Conservation (phyloP, 2,329 filamentous ascomycete species). For the Corinectria fuckeliana region DNA sequence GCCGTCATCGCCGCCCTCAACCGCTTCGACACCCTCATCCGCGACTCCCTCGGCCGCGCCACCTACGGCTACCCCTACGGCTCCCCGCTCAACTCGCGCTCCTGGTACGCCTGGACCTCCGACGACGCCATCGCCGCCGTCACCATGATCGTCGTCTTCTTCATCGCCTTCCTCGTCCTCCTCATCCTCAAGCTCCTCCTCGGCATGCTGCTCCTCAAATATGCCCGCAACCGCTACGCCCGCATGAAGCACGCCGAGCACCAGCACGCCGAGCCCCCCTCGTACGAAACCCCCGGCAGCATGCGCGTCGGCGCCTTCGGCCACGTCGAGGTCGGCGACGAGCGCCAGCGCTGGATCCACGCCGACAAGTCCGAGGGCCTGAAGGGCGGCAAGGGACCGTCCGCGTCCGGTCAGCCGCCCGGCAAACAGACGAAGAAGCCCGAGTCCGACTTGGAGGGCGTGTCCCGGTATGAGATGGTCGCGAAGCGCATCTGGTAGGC, state of each 20-base stretch:
- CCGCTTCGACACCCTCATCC: conserved; percentile 77
- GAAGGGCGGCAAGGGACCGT: conserved; percentile 58
- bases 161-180: conserved; percentile 83
- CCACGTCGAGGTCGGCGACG: conserved; percentile 86
- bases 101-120: conserved; percentile 64
- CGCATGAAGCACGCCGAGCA: conserved; percentile 78
- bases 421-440: conserved; percentile 55
- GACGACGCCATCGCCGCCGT: conserved; percentile 77
- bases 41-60: conserved; percentile 76
- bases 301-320: conserved; percentile 83
- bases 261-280: conserved; percentile 56
- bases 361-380: conserved; percentile 80
- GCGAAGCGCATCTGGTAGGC: conserved; percentile 99
- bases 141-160: conserved; percentile 87
- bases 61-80: conserved; percentile 67
- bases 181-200: conserved; percentile 85
- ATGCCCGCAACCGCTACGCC: conserved; percentile 78
- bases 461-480: conserved; percentile 91
- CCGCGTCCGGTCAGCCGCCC: conserved; percentile 63
- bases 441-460: conserved; percentile 61
- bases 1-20: conserved; percentile 79
- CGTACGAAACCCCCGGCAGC: conserved; percentile 69
- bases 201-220: conserved; percentile 85
- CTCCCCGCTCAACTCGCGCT: conserved; percentile 45
- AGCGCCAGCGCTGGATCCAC: conserved; percentile 85